phyloP scores from a whole-genome alignment of 2,329 filamentous ascomycete genomes.

The Trichoderma polysporum region DNA sequence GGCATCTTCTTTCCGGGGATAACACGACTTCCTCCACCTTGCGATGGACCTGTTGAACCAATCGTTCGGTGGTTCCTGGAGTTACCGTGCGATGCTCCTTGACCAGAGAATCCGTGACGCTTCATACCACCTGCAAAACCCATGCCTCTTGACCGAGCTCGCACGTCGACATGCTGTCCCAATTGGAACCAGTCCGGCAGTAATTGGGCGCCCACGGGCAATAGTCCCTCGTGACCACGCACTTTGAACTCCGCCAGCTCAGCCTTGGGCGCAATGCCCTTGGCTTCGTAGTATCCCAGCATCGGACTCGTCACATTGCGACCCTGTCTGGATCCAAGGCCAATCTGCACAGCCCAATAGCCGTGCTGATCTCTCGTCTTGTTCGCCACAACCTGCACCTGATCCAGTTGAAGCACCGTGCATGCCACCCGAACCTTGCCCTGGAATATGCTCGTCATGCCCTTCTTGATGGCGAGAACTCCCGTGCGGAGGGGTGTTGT shows the following conservation, averaged over 20 bases:
- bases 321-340: conserved; percentile 70
- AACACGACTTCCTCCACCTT: conserved; percentile 90
- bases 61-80: conserved; percentile 91
- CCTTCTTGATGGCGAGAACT: conserved; percentile 84
- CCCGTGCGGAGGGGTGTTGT: conserved; percentile 71
- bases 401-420: conserved; percentile 91
- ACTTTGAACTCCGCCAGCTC: conserved; percentile 87
- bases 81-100: conserved; percentile 91
- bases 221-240: conserved; percentile 66
- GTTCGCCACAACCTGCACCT: conserved; percentile 83
- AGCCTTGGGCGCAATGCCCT: conserved; percentile 79
- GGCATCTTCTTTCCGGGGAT: conserved; percentile 98
- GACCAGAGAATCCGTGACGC: conserved; percentile 83
- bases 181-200: conserved; percentile 87
- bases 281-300: conserved; percentile 83
- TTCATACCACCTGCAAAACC: conserved; percentile 99
- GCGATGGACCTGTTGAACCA: conserved; percentile 84
- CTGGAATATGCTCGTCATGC: conserved; percentile 91
- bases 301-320: conserved; percentile 77
- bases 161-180: conserved; percentile 87
- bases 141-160: conserved; percentile 77
- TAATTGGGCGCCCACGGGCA: conserved; percentile 73
- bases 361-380: conserved; percentile 81
- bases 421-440: conserved; percentile 76
- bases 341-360: conserved; percentile 93